Conservation (phyloP, 2,329 filamentous ascomycete genomes). For the Cladobotryum protrusum region DNA sequence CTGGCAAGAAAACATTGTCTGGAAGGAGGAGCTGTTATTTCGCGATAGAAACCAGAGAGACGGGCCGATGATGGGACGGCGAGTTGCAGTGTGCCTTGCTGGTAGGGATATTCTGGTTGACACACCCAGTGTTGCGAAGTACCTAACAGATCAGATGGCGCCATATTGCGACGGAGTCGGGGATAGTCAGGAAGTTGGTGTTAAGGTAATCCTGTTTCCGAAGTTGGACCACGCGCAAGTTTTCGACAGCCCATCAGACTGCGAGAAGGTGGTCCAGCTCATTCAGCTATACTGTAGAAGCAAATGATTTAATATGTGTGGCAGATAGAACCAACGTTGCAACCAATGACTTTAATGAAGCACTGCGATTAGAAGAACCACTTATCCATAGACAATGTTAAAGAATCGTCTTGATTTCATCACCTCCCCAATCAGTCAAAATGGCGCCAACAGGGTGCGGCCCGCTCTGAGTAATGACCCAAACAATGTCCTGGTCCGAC, state of each 20-base stretch:
- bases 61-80: slow-evolving; percentile 21
- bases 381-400: slow-evolving; percentile 5
- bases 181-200: slow-evolving; percentile 17
- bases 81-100: slow-evolving; percentile 52
- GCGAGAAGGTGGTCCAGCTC: slow-evolving; percentile 24
- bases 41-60: slow-evolving; percentile 9
- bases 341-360: neutral
- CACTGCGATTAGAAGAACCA: slow-evolving; percentile 1
- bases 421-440: slow-evolving; percentile 55
- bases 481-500: slow-evolving; percentile 52
- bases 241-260: slow-evolving; percentile 37
- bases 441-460: slow-evolving; percentile 55
- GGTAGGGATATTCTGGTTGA: slow-evolving; percentile 61
- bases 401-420: slow-evolving; percentile 26
- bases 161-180: neutral
- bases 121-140: slow-evolving; percentile 49
- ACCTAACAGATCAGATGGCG: slow-evolving; percentile 33
- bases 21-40: slow-evolving; percentile 56
- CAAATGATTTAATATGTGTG: slow-evolving; percentile 7
- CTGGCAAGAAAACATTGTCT: slow-evolving; percentile 65
- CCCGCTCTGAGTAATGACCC: slow-evolving; percentile 60
- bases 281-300: slow-evolving; percentile 22
- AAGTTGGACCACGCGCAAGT: slow-evolving; percentile 59
- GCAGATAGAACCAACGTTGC: slow-evolving; percentile 1
- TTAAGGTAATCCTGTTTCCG: slow-evolving; percentile 56